Conservation (phyloP, 352 stramenopile genomes). For the Phytophthora cajani region DNA sequence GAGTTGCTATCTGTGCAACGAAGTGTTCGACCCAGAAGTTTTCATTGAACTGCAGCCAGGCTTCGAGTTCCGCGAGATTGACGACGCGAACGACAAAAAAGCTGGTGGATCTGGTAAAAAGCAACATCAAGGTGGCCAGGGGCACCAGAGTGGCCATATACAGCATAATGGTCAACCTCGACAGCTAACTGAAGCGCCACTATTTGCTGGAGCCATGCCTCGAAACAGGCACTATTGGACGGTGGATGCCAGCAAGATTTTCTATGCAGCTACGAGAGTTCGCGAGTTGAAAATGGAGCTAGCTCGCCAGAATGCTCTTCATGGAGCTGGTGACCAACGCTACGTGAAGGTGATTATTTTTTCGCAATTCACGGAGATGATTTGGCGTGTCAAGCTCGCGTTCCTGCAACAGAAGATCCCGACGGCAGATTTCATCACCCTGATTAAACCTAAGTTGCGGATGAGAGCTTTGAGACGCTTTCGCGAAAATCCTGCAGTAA, state of each 20-base stretch:
- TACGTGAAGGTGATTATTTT: slow-evolving; percentile 77
- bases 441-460: slow-evolving; percentile 35
- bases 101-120: not conserved
- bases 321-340: slow-evolving; percentile 3
- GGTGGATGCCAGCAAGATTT: slow-evolving; percentile 62
- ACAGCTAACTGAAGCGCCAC: not conserved
- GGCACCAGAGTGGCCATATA: not conserved
- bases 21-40: slow-evolving; percentile 75
- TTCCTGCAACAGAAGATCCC: slow-evolving; percentile 61
- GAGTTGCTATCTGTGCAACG: slow-evolving; percentile 52
- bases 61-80: slow-evolving; percentile 58
- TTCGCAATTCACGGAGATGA: slow-evolving; percentile 73
- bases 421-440: slow-evolving; percentile 60
- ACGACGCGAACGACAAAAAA: slow-evolving; percentile 10
- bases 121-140: not conserved
- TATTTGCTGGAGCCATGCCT: not conserved
- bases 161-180: not conserved
- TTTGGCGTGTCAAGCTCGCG: slow-evolving; percentile 66
- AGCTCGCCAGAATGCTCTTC: slow-evolving; percentile 12
- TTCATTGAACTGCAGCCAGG: slow-evolving; percentile 87
- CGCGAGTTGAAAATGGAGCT: slow-evolving; percentile 51
- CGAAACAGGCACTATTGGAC: slow-evolving; percentile 27
- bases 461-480: slow-evolving; percentile 59
- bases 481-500: slow-evolving; percentile 56
- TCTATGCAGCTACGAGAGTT: slow-evolving; percentile 62